Base-by-base conservation (phyloP, 2,329 filamentous ascomycete genomes). In the Cercospora berteroae region DNA sequence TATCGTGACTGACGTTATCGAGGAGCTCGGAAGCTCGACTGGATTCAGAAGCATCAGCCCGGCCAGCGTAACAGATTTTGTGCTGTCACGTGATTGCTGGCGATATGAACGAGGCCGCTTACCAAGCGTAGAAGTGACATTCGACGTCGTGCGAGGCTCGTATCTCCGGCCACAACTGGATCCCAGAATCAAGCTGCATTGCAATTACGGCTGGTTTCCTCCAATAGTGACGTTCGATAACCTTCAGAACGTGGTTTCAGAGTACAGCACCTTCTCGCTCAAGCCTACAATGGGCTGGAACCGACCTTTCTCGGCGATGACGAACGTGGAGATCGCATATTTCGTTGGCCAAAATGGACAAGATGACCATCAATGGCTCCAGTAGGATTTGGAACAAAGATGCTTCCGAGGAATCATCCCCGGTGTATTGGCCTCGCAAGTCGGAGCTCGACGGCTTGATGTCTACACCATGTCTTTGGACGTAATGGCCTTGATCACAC, bases 391-490 rank as follows among this genome's bases (percentile, higher is more conserved):
- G n/a, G n/a, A 42, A 8, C 29, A 66, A 10, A 62, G 69, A 27
- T 64, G 58, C 27, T 71, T 74, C 33, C 59, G 64, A 10, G 73
- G 73, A 25, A 63, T 44, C 29, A 65, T 74, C 3, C 72, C 73
- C 3, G 39, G 60, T 4, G 29, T 29, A 0, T 50, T 71, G 10
- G 73, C 73, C n/a, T 63, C 69, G 4, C 52, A 57, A 2, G 60
- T 58, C 10, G 74, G 73, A 20, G 69, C 66, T 10, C 60, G 69
- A 50, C 65, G 72, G 2, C 59, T 71, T 10, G 73, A 74, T 56
- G 59, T 64, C 7, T 75, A 72, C 64, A 74, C 73, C 2, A 70
- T 74, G 63, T 67, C 68, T 16, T 58, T 75, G 29, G 67, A 74
- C 42, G 18, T 75, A 23, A 68, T 59, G 9, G 70, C 70, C 4